These are phyloP conservation scores for Solanum virginianum DNA, from an alignment of 257 asterid genomes.

Conservation along the genomic window DNA sequence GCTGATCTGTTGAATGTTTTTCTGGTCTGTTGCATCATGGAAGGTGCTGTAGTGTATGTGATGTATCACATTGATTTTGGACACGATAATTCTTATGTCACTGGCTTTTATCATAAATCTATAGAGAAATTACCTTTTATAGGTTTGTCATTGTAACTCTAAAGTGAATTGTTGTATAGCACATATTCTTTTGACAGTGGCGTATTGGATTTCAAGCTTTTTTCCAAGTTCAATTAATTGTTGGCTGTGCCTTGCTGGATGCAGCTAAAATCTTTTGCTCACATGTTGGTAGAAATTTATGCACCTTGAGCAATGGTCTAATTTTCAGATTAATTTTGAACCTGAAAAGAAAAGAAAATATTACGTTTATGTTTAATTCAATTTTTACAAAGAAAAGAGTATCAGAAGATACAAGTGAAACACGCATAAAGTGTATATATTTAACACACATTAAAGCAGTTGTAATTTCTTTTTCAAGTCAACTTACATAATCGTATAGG, in stretches of 20 bases:
- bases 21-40: conserved; percentile 1
- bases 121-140: background rate
- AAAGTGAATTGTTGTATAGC: background rate
- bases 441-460: background rate
- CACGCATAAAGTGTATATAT: background rate
- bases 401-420: background rate
- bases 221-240: background rate
- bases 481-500: too few species aligned
- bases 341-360: background rate
- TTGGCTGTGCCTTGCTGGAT: background rate
- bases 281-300: background rate
- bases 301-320: background rate
- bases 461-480: background rate
- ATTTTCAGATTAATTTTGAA: background rate
- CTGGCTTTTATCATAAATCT: background rate
- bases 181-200: background rate
- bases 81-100: background rate
- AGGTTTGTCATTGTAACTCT: background rate
- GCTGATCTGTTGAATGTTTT: background rate
- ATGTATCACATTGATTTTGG: background rate
- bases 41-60: background rate
- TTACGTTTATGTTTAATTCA: background rate
- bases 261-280: background rate
- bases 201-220: background rate
- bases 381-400: background rate